Evolutionary conservation across 2,329 filamentous ascomycete genomes (phyloP), one percentile per base, ranked within the genome.

Genomic region (Colletotrichum euphorbiae): DNA sequence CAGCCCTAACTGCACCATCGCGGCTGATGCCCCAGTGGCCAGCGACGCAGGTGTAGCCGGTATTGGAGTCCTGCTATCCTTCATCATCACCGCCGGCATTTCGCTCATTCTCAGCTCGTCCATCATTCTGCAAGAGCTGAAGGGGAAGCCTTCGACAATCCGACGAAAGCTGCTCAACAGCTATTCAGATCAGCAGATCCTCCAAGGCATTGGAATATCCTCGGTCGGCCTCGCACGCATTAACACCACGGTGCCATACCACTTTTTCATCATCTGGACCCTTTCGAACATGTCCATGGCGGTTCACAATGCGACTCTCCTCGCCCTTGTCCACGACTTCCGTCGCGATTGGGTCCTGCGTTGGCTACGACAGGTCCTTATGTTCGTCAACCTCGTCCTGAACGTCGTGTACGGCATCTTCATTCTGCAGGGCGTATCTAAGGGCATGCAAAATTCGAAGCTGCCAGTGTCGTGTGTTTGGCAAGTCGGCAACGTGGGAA

Each of bases 191-290:
- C 89, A 91, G 74, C 89, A 91, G 76, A 88, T 91, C 75, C 80
- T 91, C 62, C 89, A 88, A 17, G 89, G 90, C 45, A 91, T 91
- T 74, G 89, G 87, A n/a, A 87, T 92, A 64, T 89, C 91, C 75
- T 82, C 81, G 64, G 82, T 91, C 24, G 90, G 86, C 0, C 83
- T 92, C 1, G 85, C 85, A 4, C 88, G 89, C 73, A 84, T 87
- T 74, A 78, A 83, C 51, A 80, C 80, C 5, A 84, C 91, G 75
- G 83, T 89, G 0, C 84, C 88, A 0, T 92, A 92, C 75, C 89
- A 92, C 77, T 91, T 91, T 80, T 91, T 91, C 79, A 84, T 91
- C 62, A 86, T 91, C 71, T 91, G 89, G 89, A 89, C 91, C 80
- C 79, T 91, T 2, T 88, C 87, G 0, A 77, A 90, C 12, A 80